Evolutionary conservation across 371 early-diverging fungal species (phyloP).

Genomic region (Capniomyces stellatus): DNA sequence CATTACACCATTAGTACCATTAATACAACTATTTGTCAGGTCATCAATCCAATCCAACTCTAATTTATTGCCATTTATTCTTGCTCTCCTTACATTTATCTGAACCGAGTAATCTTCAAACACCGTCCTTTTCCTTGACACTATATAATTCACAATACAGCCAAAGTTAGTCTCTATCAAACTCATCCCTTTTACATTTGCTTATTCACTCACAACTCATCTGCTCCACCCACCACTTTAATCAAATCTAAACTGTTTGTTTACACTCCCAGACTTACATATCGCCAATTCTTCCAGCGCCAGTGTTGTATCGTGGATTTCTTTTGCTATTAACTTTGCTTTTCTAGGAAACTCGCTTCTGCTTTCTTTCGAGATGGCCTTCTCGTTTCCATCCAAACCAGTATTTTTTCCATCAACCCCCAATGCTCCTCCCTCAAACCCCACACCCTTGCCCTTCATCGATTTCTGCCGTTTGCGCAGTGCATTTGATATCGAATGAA

Average conservation of each 20-base stretch:
- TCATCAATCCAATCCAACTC: no score
- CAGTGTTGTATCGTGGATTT: slow-evolving; percentile 24
- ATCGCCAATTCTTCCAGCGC: slow-evolving; percentile 20
- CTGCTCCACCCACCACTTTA: background rate
- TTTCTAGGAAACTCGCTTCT: slow-evolving; percentile 18
- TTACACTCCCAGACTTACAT: slow-evolving; percentile 9
- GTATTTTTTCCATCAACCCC: background rate
- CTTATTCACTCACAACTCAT: no score
- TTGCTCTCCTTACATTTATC: slow-evolving; percentile 22
- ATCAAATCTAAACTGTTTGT: background rate
- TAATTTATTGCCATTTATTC: no score
- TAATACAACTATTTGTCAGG: no score
- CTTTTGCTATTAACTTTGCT: slow-evolving; percentile 20
- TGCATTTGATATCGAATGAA: slow-evolving; percentile 13
- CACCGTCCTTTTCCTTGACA: slow-evolving; percentile 22
- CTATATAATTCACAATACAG: no score
- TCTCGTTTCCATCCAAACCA: background rate
- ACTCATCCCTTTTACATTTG: no score
- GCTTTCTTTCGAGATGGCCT: background rate
- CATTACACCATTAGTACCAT: background rate
- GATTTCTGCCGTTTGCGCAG: slow-evolving; percentile 17
- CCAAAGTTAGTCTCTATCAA: no score
- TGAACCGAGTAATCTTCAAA: slow-evolving; percentile 27
- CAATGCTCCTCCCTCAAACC: background rate
- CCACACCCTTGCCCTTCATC: background rate